Base-by-base conservation (phyloP, 31 red algal species). In the Asparagopsis taxiformis region DNA sequence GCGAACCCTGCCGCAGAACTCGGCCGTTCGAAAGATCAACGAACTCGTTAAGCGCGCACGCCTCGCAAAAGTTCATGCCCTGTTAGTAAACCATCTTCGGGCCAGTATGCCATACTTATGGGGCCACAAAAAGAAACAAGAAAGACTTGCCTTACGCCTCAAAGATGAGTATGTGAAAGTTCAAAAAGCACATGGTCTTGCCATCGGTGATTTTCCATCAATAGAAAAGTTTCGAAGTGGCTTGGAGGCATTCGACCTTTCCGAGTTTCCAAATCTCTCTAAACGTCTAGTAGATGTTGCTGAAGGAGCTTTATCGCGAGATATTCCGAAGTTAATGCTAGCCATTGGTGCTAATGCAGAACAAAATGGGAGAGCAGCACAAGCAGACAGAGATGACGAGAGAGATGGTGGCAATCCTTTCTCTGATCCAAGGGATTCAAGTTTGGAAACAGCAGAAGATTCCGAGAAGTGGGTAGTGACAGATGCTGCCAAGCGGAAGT, bases 41-140 rank as follows among this genome's bases (percentile, higher is more conserved):
- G 90, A 94, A 54, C 74, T 94, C 1, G 82, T 94, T 35, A 94
- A 94, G 68, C 75, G 90, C 2, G 82, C 82, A 6, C 82, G 90
- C 28, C 67, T 87, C 9, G 90, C 74, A 50, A 64, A 76, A 43
- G 90, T 94, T 3, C 90, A 94, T 70, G 90, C 82, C 9, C 68
- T 87, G 16, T 60, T 94, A 13, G 59, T 85, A 15, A 75, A 59
- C 25, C 82, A 94, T 68, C 48, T 94, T 21, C 82, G 83, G 1
- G 82, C 57, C 35, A 70, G 74, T 68, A 81, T 94, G 81, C 90
- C 90, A 35, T 68, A 66, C 46, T 35, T 88, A 35, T 94, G 75
- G 62, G 90, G 90, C 17, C 73, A 87, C 30, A 88, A 94, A 64
- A 71, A 88, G 61, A 94, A 87, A 38, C 90, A 94, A 56, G 74